Evolutionary conservation across 2,329 filamentous ascomycete species (phyloP).

Genomic region (Stachybotrys chlorohalonatus): DNA sequence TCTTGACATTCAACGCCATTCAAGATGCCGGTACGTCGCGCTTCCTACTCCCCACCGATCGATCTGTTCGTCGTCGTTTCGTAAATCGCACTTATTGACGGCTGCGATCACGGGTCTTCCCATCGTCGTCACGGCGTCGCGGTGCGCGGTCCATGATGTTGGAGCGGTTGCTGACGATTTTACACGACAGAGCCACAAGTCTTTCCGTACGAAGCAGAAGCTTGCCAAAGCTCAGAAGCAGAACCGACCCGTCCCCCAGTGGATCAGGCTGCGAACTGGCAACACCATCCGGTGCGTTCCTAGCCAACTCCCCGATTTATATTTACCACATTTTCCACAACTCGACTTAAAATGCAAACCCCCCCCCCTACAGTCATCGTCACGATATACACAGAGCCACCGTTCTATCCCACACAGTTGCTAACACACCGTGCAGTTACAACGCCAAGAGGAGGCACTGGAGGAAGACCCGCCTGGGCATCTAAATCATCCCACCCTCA

Average conservation of each 20-base stretch:
- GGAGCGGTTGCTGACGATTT: conserved; percentile 12
- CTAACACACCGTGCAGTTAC: conserved; percentile 56
- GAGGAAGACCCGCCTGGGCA: conserved; percentile 99
- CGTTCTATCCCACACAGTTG: background rate
- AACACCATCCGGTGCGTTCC: conserved; percentile 96
- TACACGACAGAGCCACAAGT: conserved; percentile 81
- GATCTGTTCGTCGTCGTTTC: background rate
- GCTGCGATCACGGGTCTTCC: too few species aligned
- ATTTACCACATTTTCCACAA: too few species aligned
- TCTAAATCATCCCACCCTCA: conserved; percentile 60
- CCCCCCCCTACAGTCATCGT: background rate
- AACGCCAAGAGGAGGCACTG: conserved; percentile 99
- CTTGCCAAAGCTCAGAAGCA: conserved; percentile 99
- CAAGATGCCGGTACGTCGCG: conserved; percentile 32
- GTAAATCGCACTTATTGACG: too few species aligned
- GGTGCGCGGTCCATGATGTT: background rate
- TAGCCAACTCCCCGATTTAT: background rate
- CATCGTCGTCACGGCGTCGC: too few species aligned
- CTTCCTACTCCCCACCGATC: background rate
- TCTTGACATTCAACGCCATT: conserved; percentile 27
- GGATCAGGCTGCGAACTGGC: conserved; percentile 95
- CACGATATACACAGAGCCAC: too few species aligned
- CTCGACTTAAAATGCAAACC: too few species aligned
- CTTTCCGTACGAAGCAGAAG: conserved; percentile 99
- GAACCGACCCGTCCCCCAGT: conserved; percentile 99